Evolutionary conservation across 805 yeast genomes (phyloP).

Genomic region (Pichia membranifaciens): DNA sequence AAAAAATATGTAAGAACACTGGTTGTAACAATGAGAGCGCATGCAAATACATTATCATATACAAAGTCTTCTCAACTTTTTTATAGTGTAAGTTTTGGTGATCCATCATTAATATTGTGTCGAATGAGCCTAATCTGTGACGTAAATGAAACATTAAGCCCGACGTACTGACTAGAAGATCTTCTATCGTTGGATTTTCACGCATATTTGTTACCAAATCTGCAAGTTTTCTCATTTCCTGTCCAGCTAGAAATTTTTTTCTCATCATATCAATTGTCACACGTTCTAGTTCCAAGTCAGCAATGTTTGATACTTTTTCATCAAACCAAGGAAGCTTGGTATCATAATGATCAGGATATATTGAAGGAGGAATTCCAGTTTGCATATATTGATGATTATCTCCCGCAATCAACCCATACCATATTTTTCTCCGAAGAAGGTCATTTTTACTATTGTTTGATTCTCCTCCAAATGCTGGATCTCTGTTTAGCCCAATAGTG

Average conservation of each 20-base stretch:
- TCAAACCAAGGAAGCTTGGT: constrained; percentile 44
- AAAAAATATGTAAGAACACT: constrained; percentile 36
- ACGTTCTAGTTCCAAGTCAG: constrained; percentile 37
- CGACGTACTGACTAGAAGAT: constrained; percentile 31
- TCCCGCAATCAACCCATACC: constrained; percentile 44
- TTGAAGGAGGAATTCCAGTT: constrained; percentile 42
- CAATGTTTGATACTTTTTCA: constrained; percentile 30
- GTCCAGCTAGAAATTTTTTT: constrained; percentile 29
- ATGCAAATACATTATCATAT: constrained; percentile 21
- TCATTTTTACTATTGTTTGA: constrained; percentile 22
- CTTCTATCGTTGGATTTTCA: constrained; percentile 32
- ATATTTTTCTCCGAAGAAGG: constrained; percentile 51
- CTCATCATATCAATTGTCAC: constrained; percentile 32
- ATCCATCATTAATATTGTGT: constrained; percentile 22
- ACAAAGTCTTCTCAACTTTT: constrained; percentile 21
- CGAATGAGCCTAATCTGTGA: constrained; percentile 29
- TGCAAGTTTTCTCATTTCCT: constrained; percentile 31
- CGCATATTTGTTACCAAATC: constrained; percentile 36
- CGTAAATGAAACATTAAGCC: constrained; percentile 34
- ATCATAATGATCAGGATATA: constrained; percentile 40
- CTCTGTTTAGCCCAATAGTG: constrained; percentile 62
- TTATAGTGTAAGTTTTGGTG: constrained; percentile 15
- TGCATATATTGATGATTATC: constrained; percentile 43
- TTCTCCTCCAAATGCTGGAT: constrained; percentile 41
- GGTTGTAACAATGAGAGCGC: constrained; percentile 33